These are phyloP conservation scores for Colletotrichum magnum DNA, from an alignment of 2,329 filamentous ascomycete genomes.

Conservation along the genomic window DNA sequence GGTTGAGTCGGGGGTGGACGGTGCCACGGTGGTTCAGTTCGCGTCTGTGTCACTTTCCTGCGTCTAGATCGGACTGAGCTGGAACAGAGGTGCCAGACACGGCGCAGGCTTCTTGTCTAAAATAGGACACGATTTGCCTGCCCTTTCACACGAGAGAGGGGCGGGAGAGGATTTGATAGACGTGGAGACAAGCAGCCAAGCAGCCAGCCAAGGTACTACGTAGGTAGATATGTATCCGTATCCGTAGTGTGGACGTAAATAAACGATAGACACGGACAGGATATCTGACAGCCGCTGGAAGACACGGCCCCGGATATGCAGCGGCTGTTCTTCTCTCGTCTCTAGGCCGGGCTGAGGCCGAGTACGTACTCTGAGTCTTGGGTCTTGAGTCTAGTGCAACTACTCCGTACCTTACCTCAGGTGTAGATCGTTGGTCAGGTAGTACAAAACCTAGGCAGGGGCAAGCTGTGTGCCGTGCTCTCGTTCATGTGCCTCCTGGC, in stretches of 20 bases:
- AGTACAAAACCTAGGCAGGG: background rate
- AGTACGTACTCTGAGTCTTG: too few relatives aligned
- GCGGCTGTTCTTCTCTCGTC: background rate
- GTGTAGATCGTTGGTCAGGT: background rate
- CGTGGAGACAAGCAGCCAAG: too few relatives aligned
- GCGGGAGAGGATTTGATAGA: background rate
- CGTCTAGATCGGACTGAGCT: conserved; percentile 16
- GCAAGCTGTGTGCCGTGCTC: too few relatives aligned
- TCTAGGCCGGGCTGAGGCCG: background rate
- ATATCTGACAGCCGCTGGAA: conserved; percentile 31
- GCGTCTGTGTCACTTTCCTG: conserved; percentile 16
- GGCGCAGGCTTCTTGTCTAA: conserved; percentile 2
- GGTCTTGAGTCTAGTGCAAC: too few relatives aligned
- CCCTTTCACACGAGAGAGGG: background rate
- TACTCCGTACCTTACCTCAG: background rate
- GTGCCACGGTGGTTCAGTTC: conserved; percentile 5
- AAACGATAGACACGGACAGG: conserved; percentile 4
- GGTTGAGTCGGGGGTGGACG: background rate
- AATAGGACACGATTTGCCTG: conserved; percentile 5
- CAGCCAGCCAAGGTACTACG: too few relatives aligned
- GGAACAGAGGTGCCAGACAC: conserved; percentile 6
- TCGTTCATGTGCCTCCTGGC: background rate
- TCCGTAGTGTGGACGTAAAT: background rate
- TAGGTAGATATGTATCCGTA: too few relatives aligned
- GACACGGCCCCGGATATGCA: conserved; percentile 32